These are phyloP conservation scores for Aspergillus hiratsukae DNA, from an alignment of 2,329 filamentous ascomycete species.

Conservation along the genomic window DNA sequence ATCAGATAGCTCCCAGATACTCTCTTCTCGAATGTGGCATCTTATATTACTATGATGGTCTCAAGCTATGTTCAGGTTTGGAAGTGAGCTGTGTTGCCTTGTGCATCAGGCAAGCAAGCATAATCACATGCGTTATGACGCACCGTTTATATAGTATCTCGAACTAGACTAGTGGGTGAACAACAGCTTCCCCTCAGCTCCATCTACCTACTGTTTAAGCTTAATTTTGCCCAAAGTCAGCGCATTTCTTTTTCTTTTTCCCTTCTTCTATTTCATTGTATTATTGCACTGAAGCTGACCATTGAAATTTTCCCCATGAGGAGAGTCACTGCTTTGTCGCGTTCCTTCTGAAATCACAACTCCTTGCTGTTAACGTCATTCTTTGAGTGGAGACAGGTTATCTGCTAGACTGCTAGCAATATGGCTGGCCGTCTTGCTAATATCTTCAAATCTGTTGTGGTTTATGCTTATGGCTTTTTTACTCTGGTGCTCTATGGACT, in stretches of 20 bases:
- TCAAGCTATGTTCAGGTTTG: not conserved
- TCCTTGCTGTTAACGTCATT: not conserved
- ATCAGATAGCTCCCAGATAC: not conserved
- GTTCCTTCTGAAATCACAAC: not conserved
- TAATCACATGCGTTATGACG: not conserved
- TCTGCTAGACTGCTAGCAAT: not conserved
- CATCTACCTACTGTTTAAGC: not conserved
- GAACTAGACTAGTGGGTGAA: not conserved
- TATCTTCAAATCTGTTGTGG: constrained; percentile 13
- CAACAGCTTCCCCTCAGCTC: not conserved
- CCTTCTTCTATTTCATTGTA: not conserved
- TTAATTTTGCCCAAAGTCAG: not conserved
- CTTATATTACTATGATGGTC: not conserved
- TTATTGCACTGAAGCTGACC: not conserved
- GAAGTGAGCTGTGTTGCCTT: not conserved
- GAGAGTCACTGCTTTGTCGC: not conserved
- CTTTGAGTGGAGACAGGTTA: not conserved
- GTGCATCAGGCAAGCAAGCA: not conserved
- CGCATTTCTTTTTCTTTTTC: too few species aligned
- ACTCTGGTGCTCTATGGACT: constrained; percentile 30
- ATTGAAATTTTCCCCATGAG: not conserved
- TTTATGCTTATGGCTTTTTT: constrained; percentile 34
- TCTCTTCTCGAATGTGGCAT: not conserved
- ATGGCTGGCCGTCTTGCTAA: constrained; percentile 21
- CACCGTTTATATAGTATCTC: not conserved